Base-by-base conservation (phyloP, 345 rosid species). In the Eucalyptus caleyi region DNA sequence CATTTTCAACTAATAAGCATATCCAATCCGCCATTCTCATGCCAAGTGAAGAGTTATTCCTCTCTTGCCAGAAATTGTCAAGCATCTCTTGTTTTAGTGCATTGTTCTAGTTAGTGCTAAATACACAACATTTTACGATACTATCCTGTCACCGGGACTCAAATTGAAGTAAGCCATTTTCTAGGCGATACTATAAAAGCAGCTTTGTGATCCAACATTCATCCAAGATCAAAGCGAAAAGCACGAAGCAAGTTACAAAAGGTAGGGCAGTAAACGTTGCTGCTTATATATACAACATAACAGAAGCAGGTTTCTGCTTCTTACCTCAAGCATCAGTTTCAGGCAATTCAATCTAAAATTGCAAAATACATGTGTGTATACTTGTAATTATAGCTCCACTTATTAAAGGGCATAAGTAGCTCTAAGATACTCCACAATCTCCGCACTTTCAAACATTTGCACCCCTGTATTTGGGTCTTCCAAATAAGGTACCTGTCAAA, bases 381-480 rank as follows among this genome's bases (percentile, higher is more conserved):
- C 51, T 86, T 47, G 1, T 86, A 86, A 45, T 18, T 27, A 59
- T 88, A 83, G 65, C 60, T 65, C 88, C 53, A 54, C 90, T 87
- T 80, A 88, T 93, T 91, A 92, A 51, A 90, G 91, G 50, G 95
- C 95, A 93, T 97, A 96, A 56, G 98, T 97, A 92, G 97, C 97
- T 93, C 88, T 95, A 45, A 97, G 92, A 93, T 95, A 96, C 32
- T 97, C 99, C 60, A 92, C 93, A 54, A 97, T 97, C 86, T 96
- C 97, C 86, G 99, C 99, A 92, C 99, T 97, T 92, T 97, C 99
- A 92, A 96, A 96, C 98, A 97, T 96, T 59, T 95, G 91, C 80
- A 97, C 92, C 86, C 98, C 99, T 40, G 99, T 97, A 93, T 97
- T 97, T 85, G 98, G 99, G 91, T 97, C 99, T 92, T 96, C 97